A percentile compares a stretch with the other conserved stretches of the same genome.
These are phyloP conservation scores for Linnemannia elongata DNA, from an alignment of 192 early-diverging fungal genomes.

Conservation along the genomic window DNA sequence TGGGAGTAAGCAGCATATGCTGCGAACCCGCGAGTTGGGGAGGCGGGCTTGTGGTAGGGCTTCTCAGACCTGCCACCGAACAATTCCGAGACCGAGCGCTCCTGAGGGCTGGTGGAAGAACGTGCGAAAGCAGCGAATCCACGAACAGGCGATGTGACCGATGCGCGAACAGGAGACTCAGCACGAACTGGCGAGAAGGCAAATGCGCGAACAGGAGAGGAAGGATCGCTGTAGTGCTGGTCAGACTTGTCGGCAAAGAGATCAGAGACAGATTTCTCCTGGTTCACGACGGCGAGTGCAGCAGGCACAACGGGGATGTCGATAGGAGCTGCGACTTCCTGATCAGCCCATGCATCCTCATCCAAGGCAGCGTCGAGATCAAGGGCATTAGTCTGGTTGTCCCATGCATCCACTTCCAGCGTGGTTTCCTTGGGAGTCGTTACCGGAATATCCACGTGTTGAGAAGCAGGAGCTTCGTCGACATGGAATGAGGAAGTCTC, in stretches of 20 bases:
- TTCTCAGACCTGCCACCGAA: not conserved
- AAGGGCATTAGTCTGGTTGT: not conserved
- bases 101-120: not conserved
- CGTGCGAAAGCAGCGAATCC: not conserved
- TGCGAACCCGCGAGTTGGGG: not conserved
- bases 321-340: not conserved
- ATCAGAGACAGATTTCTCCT: not conserved
- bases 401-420: not conserved
- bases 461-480: not conserved
- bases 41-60: not conserved
- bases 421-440: not conserved
- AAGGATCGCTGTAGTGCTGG: not conserved
- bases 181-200: not conserved
- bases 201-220: not conserved
- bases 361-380: not conserved
- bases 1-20: not conserved
- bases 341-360: conserved; percentile 15
- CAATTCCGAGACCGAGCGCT: not conserved
- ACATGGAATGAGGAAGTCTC: not conserved
- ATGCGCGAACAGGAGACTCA: not conserved
- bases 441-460: not conserved
- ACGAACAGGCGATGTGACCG: not conserved
- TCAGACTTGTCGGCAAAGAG: not conserved
- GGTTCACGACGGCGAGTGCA: not conserved
- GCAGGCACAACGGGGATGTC: not conserved